Conservation (phyloP, 768 basidiomycete species). For the Mrakia hoshinonis region DNA sequence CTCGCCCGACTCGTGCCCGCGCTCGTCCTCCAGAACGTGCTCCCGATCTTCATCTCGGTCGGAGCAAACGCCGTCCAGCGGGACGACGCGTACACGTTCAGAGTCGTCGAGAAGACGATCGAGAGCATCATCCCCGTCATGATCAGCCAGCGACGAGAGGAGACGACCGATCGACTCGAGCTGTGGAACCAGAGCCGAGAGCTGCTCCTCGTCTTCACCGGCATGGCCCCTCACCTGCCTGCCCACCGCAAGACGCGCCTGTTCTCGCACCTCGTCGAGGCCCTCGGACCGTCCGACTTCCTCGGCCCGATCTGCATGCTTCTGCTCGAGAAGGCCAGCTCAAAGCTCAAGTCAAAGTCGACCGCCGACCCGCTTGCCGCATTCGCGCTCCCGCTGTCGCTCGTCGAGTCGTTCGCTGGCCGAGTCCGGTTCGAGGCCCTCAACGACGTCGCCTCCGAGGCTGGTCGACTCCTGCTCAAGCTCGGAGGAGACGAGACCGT, state of each 20-base stretch:
- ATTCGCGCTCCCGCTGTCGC: slow-evolving; percentile 57
- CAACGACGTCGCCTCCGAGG: slow-evolving; percentile 24
- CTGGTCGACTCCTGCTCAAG: slow-evolving; percentile 2
- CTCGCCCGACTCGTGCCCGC: slow-evolving; percentile 78
- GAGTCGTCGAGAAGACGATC: slow-evolving; percentile 92
- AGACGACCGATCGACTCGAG: slow-evolving; percentile 50
- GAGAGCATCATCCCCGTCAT: slow-evolving; percentile 90
- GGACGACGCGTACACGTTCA: slow-evolving; percentile 91
- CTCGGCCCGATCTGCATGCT: slow-evolving; percentile 74
- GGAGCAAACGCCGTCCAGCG: slow-evolving; percentile 95
- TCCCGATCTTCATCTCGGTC: slow-evolving; percentile 99
- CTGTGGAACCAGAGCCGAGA: slow-evolving; percentile 63
- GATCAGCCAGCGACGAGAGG: slow-evolving; percentile 63
- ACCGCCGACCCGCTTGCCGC: slow-evolving; percentile 55
- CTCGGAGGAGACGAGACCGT: not conserved
- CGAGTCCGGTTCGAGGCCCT: slow-evolving; percentile 32
- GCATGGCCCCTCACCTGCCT: slow-evolving; percentile 83
- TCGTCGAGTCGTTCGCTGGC: slow-evolving; percentile 40
- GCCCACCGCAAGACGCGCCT: slow-evolving; percentile 87
- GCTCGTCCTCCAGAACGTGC: slow-evolving; percentile 83
- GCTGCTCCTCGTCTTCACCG: slow-evolving; percentile 83
- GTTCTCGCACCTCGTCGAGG: slow-evolving; percentile 75
- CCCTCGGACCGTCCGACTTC: slow-evolving; percentile 71
- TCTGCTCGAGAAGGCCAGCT: slow-evolving; percentile 67
- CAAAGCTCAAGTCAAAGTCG: slow-evolving; percentile 46